Evolutionary conservation across 2,329 filamentous ascomycete species (phyloP).

Genomic region (Leptographium galeiforme): DNA sequence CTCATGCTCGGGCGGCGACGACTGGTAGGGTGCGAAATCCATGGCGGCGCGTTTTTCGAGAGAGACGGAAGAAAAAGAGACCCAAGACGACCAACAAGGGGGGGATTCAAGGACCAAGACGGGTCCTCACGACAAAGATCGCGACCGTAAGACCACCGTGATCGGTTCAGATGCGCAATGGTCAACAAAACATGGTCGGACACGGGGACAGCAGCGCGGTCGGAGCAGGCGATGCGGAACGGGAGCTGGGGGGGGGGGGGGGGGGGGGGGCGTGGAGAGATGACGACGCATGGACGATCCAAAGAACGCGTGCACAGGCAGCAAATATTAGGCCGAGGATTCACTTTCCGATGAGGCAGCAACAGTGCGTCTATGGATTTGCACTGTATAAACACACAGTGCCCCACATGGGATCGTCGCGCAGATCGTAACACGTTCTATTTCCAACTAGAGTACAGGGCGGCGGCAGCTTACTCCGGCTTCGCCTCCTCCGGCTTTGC

Average conservation of each 20-base stretch:
- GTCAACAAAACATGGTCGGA: no score
- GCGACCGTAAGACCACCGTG: no score
- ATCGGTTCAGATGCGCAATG: no score
- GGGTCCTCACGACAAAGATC: no score
- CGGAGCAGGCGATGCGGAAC: no score
- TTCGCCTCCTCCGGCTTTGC: slow-evolving; percentile 16
- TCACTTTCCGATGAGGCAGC: not conserved
- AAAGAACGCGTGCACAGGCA: not conserved
- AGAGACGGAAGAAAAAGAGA: not conserved
- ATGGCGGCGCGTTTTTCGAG: slow-evolving; percentile 27
- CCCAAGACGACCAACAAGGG: not conserved
- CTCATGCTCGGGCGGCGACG: slow-evolving; percentile 71
- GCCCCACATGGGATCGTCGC: no score
- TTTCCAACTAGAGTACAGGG: not conserved
- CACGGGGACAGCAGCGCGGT: no score
- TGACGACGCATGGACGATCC: no score
- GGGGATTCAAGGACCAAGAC: no score
- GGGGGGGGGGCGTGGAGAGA: no score
- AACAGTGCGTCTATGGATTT: not conserved
- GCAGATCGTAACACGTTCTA: no score
- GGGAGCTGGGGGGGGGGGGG: no score
- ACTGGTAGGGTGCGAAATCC: slow-evolving; percentile 97
- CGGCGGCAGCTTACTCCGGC: not conserved
- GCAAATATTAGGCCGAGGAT: not conserved
- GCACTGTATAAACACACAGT: not conserved